Base-by-base conservation (phyloP, 2,329 filamentous ascomycete genomes). In the Colletotrichum kahawae region DNA sequence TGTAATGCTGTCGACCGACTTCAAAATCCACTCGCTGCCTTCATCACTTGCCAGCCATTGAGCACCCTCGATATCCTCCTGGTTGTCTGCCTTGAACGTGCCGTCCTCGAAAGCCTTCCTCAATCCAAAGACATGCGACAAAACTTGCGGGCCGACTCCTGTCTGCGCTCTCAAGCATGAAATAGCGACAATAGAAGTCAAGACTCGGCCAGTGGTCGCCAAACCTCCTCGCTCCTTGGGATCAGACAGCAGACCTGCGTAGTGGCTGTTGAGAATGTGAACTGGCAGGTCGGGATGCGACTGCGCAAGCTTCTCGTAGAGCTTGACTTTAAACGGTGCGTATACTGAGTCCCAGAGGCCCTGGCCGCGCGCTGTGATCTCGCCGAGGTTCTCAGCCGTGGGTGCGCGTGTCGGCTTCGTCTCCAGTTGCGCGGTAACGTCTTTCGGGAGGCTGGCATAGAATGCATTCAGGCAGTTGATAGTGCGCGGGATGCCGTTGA, bases 381-480 rank as follows among this genome's bases (percentile, higher is more conserved):
- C 83, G 14, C 88, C 83, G 60, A 95, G 84, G 77, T 92, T 93
- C 12, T 85, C 79, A 0, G 86, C 79, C 0, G 86, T 89, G 2
- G 90, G 85, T 4, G 82, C 78, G 60, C 93, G 90, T 10, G 92
- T 92, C 0, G 93, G 87, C 33, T 80, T 84, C 1, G 87, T 91
- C 71, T 88, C 88, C 5, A 96, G 88, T 6, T 83, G 80, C 1
- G 86, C 81, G 4, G 87, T 82, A 6, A 95, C 85, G 7, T 89
- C 84, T 1, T 85, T 74, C 0, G 94, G 92, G 0, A 97, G 90
- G 33, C 87, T 86, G 51, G 88, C 87, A 79, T 90, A 88, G 87
- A 96, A 95, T 29, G 92, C 92, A 79, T 92, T 93, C 3, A 97
- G 92, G 79, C 91, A 93, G 88, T 97, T 97, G 86, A 97, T 97